These are phyloP conservation scores for Calonectria multiphialidica DNA, from an alignment of 2,329 filamentous ascomycete genomes.

Conservation along the genomic window DNA sequence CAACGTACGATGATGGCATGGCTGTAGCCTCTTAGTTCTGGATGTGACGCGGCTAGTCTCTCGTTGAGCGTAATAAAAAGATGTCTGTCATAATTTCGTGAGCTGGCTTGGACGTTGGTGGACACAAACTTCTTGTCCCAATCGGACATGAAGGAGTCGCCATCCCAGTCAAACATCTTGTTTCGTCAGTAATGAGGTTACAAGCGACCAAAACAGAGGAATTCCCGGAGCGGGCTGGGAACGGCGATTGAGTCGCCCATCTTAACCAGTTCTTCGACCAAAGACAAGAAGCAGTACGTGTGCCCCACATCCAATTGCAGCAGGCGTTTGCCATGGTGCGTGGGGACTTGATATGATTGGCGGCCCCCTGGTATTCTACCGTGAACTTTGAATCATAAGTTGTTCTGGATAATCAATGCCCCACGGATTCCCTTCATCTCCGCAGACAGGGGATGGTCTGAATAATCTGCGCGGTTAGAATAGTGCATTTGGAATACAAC, in stretches of 20 bases:
- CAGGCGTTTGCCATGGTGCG: background rate
- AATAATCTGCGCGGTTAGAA: too few species aligned
- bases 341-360: background rate
- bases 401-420: background rate
- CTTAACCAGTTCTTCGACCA: too few species aligned
- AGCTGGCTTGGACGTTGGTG: conserved; percentile 24
- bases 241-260: too few species aligned
- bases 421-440: background rate
- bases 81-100: conserved; percentile 20
- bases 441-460: background rate
- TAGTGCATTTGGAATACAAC: too few species aligned
- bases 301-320: background rate
- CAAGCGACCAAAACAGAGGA: background rate
- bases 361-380: background rate
- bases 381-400: background rate
- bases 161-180: conserved; percentile 29
- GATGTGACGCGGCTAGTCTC: background rate
- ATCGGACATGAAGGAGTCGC: conserved; percentile 25
- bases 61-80: conserved; percentile 13
- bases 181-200: background rate
- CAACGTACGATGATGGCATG: background rate
- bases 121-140: conserved; percentile 33
- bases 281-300: too few species aligned
- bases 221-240: background rate
- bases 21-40: background rate